These are phyloP conservation scores for Claviceps sp. DNA, from an alignment of 2,329 filamentous ascomycete species.

Conservation along the genomic window DNA sequence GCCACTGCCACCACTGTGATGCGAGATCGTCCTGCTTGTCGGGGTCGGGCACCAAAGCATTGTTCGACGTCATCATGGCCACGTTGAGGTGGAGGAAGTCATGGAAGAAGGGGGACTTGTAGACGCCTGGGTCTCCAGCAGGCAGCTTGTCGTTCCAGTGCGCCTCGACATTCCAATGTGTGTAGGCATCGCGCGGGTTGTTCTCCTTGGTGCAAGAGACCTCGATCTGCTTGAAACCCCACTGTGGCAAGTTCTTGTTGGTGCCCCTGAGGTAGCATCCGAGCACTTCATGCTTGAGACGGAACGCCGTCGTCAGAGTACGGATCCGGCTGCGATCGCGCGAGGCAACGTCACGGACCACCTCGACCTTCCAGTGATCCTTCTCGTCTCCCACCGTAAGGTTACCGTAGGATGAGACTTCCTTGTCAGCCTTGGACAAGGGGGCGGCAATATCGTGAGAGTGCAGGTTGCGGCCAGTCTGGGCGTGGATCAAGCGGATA, in stretches of 20 bases:
- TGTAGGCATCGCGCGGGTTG: constrained; percentile 84
- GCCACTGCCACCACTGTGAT: constrained; percentile 98
- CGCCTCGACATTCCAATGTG: constrained; percentile 97
- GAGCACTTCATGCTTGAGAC: constrained; percentile 66
- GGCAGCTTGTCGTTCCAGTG: constrained; percentile 90
- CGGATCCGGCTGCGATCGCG: constrained; percentile 73
- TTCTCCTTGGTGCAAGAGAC: constrained; percentile 90
- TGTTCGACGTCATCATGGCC: constrained; percentile 99
- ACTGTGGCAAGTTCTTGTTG: constrained; percentile 92
- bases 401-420: constrained; percentile 95
- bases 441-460: constrained; percentile 85
- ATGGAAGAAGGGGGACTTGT: constrained; percentile 93
- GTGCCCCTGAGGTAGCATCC: constrained; percentile 92
- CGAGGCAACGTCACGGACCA: constrained; percentile 79
- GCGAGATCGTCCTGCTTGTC: constrained; percentile 98
- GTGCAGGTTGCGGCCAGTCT: constrained; percentile 94
- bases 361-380: constrained; percentile 92
- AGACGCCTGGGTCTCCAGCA: constrained; percentile 74
- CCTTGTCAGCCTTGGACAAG: constrained; percentile 74
- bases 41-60: constrained; percentile 89
- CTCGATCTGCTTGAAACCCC: constrained; percentile 99
- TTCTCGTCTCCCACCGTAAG: constrained; percentile 91
- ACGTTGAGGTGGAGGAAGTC: constrained; percentile 98
- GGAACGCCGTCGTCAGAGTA: constrained; percentile 87
- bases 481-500: constrained; percentile 82